Percentiles rank a stretch among this genome's conserved stretches.
These are phyloP conservation scores for Amanita jacksonii DNA, from an alignment of 768 basidiomycete species.

Conservation along the genomic window DNA sequence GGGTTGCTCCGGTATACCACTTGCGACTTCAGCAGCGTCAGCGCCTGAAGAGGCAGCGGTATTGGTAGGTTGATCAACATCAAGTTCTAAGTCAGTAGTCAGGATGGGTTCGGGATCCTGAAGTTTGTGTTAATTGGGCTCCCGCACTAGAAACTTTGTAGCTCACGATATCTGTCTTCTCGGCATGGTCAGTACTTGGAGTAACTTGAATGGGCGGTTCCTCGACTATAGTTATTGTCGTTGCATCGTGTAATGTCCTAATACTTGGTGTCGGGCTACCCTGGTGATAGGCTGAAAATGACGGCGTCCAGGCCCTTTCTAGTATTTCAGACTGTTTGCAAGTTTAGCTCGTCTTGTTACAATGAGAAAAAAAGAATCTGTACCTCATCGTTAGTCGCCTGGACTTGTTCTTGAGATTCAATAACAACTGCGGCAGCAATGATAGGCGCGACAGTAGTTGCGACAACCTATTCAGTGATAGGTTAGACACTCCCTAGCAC, in stretches of 20 bases:
- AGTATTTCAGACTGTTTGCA: conserved; percentile 10
- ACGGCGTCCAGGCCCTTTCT: conserved; percentile 29
- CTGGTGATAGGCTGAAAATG: conserved; percentile 32
- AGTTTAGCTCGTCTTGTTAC: neutral
- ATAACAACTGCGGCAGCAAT: neutral
- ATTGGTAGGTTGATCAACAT: no score
- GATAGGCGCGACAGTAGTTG: neutral
- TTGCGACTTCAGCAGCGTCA: neutral
- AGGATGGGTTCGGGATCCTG: neutral
- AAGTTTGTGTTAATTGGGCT: neutral
- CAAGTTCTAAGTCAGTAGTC: neutral
- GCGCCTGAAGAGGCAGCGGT: no score
- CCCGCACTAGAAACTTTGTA: neutral
- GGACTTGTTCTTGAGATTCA: neutral
- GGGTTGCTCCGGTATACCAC: conserved; percentile 7
- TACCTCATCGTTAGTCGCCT: neutral
- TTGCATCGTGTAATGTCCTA: conserved; percentile 6
- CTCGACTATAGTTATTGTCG: neutral
- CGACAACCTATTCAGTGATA: no score
- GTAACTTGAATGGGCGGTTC: conserved; percentile 1
- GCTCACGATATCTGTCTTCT: neutral
- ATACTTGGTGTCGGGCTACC: conserved; percentile 20
- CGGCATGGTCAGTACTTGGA: conserved; percentile 15
- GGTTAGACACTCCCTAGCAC: no score
- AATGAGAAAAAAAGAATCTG: neutral